These are phyloP conservation scores for Nakaseomyces kungkrabaensis DNA, from an alignment of 1,139 yeast species.

Conservation along the genomic window DNA sequence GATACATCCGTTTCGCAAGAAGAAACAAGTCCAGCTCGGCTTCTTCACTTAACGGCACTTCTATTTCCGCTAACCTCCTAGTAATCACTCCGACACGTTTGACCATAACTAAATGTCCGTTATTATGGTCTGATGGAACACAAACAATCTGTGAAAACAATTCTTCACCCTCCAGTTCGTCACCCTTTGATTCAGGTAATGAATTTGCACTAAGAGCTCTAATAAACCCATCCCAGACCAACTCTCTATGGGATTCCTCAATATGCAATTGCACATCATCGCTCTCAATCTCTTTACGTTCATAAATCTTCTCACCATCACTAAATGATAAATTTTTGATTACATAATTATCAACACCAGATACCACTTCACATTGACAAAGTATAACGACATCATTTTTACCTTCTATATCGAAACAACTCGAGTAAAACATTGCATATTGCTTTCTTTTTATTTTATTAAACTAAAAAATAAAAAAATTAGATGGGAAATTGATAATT, in stretches of 20 bases:
- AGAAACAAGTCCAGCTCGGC: conserved; percentile 22
- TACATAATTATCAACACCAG: neutral
- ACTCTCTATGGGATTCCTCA: neutral
- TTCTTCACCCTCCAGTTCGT: neutral
- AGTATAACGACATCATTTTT: conserved; percentile 26
- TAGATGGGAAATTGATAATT: too few species aligned
- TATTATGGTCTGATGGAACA: conserved; percentile 8
- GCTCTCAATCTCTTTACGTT: neutral
- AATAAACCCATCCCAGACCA: neutral
- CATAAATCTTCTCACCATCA: conserved; percentile 1
- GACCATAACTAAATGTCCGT: conserved; percentile 17
- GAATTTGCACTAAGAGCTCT: neutral
- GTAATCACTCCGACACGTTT: conserved; percentile 12
- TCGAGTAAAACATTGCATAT: neutral
- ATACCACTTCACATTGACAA: neutral
- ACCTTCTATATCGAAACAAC: conserved; percentile 1
- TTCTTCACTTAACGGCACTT: conserved; percentile 5
- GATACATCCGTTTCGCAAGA: conserved; percentile 13
- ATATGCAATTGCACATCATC: neutral
- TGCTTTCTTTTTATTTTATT: neutral
- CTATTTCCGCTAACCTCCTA: conserved; percentile 17
- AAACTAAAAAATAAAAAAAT: too few species aligned
- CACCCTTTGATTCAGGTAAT: neutral
- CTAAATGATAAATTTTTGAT: neutral
- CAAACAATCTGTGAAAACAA: neutral